phyloP scores from a whole-genome alignment of 768 basidiomycete species.

The Panaeolus cyanescens region DNA sequence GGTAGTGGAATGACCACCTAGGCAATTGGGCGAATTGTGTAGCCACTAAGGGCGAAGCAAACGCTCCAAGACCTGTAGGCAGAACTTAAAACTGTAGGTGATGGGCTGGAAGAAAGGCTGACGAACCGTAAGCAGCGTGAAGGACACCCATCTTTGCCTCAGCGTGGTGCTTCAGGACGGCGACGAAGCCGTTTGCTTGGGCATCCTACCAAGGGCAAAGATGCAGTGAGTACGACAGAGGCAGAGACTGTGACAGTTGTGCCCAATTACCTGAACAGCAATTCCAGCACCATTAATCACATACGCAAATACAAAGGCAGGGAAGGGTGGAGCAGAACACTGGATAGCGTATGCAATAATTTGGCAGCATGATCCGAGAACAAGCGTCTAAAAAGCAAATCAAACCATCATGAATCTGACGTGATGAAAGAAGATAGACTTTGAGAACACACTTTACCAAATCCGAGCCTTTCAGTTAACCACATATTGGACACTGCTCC shows the following conservation, averaged over 20 bases:
- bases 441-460: slow-evolving; percentile 39
- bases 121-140: slow-evolving; percentile 62
- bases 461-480: slow-evolving; percentile 37
- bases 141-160: slow-evolving; percentile 70
- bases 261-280: slow-evolving; percentile 45
- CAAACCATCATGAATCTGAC: not conserved
- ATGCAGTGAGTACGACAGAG: not conserved
- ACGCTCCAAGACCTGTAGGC: slow-evolving; percentile 59
- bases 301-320: slow-evolving; percentile 54
- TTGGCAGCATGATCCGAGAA: slow-evolving; percentile 49
- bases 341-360: slow-evolving; percentile 55
- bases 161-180: slow-evolving; percentile 53
- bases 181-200: slow-evolving; percentile 72
- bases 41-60: slow-evolving; percentile 71
- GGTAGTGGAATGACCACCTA: slow-evolving; percentile 80
- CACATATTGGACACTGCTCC: slow-evolving; percentile 42
- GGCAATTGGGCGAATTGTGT: slow-evolving; percentile 74
- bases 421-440: not conserved
- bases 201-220: slow-evolving; percentile 49
- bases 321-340: slow-evolving; percentile 62
- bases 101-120: not conserved
- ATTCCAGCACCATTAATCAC: slow-evolving; percentile 44
- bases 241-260: not conserved
- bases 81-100: not conserved
- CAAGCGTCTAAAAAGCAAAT: slow-evolving; percentile 15